Evolutionary conservation across 164 flowering plant genomes (phyloP).

Genomic region (Vitis cinerea): DNA sequence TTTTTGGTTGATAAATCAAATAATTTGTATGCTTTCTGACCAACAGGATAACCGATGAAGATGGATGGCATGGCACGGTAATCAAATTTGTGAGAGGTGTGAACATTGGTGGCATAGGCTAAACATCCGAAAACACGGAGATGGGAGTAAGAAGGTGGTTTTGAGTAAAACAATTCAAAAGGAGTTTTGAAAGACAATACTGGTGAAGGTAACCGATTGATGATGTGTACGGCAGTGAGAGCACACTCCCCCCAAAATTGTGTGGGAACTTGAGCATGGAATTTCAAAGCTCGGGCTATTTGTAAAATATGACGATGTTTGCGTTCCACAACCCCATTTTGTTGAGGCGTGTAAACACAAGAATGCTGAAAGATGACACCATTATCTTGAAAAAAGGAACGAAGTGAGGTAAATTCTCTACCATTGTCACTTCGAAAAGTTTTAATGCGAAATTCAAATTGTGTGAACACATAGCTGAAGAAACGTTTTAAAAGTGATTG

Average conservation of each 20-base stretch:
- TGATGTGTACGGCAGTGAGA: not conserved
- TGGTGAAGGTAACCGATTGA: not conserved
- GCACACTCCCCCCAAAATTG: not conserved
- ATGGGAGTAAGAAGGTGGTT: not conserved
- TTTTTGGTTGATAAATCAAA: conserved; percentile 8
- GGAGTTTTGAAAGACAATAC: not conserved
- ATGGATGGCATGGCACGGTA: not conserved
- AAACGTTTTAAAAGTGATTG: conserved; percentile 4
- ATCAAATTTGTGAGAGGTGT: not conserved
- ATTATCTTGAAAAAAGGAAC: conserved; percentile 1
- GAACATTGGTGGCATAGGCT: too few relatives aligned
- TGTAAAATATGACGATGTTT: conserved; percentile 3
- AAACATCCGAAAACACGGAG: too few relatives aligned
- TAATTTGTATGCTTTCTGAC: conserved; percentile 6
- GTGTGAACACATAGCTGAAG: not conserved
- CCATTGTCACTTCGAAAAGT: too few relatives aligned
- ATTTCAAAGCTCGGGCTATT: conserved; percentile 1
- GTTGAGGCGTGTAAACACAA: not conserved
- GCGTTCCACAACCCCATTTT: not conserved
- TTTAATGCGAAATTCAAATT: not conserved
- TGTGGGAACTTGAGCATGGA: not conserved
- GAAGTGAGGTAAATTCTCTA: too few relatives aligned
- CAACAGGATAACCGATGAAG: not conserved
- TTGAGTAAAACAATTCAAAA: not conserved
- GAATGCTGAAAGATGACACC: not conserved